phyloP scores from a whole-genome alignment of 108 stramenopile species.

The Nannochloropsis gaditana region DNA sequence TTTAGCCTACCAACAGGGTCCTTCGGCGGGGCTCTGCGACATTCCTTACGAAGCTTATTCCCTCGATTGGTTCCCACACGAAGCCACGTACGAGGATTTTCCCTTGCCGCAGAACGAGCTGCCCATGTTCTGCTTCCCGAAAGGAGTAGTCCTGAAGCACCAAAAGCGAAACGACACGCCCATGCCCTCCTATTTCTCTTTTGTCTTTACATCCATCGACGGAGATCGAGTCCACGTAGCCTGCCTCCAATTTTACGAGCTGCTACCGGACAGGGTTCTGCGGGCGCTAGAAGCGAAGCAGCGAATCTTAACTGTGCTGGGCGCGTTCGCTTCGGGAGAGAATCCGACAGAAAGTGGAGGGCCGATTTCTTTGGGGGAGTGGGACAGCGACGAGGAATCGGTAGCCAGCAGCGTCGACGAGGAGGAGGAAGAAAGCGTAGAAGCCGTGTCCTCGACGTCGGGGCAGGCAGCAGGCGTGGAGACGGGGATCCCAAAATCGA shows the following conservation, averaged over 20 bases:
- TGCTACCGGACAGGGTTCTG: constrained; percentile 21
- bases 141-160: constrained; percentile 32
- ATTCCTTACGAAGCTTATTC: constrained; percentile 38
- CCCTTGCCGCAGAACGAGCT: constrained; percentile 46
- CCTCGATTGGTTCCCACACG: constrained; percentile 43
- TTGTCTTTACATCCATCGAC: constrained; percentile 54
- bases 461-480: neutral
- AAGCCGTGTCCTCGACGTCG: neutral
- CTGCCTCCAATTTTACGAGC: constrained; percentile 55
- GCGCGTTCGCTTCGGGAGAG: neutral
- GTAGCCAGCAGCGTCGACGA: neutral
- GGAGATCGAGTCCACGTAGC: constrained; percentile 52
- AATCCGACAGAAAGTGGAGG: neutral
- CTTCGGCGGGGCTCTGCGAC: constrained; percentile 29
- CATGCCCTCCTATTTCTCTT: constrained; percentile 54
- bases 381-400: neutral
- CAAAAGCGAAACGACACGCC: constrained; percentile 42
- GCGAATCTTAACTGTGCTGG: neutral
- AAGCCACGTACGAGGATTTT: constrained; percentile 35
- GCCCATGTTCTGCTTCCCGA: constrained; percentile 57
- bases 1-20: constrained; percentile 44
- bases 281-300: neutral
- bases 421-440: neutral
- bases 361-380: neutral
- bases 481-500: neutral